Evolutionary conservation across 352 stramenopile species (phyloP), one percentile per base, ranked within the genome.

Genomic region (Globisporangium barbulae): DNA sequence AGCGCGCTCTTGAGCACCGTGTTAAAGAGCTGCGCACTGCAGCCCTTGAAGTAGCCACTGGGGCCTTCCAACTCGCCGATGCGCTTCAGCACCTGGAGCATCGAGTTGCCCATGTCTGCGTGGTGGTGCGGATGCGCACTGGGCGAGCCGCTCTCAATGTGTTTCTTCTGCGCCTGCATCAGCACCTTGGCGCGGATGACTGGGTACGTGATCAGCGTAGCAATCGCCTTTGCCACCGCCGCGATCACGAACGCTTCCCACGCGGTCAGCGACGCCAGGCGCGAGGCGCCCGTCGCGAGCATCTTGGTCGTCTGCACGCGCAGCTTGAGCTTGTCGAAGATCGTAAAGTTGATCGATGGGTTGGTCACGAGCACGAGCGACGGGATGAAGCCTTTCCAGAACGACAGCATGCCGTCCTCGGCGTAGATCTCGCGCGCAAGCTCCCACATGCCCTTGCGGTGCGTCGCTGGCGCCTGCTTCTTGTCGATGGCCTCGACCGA

Each of bases 321-420:
- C 47, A 90, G 67, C 68, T 96, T 96, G 37, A 96, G 74, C 58
- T 82, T 82, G 71, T 96, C 87, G 52, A 94, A 96, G 50, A 93
- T 78, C 19, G 88, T 94, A 65, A 91, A 96, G 72, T 96, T 95
- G 70, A 96, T 96, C 35, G 87, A 90, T 31, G 88, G 88, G 68
- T 96, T 96, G 70, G 74, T 91, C 22, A 92, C 88, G 53, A 96
- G 80, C 63, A 96, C 79, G 31, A 96, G 71, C n/a, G 87, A 94
- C 53, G 88, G 87, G 22, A 95, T 69, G 59, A 90, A 92, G n/a
- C 88, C 88, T 45, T 93, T 91, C 88, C 88, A 96, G 67, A 96
- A 94, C 13, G 87, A 86, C 42, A 77, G 60, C 15, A 91, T 61
- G 6, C 84, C 84, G 57, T 90, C 69, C 54, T 92, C 82, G 21